These are phyloP conservation scores for Biscogniauxia sp. DNA, from an alignment of 2,329 filamentous ascomycete species.

Conservation along the genomic window DNA sequence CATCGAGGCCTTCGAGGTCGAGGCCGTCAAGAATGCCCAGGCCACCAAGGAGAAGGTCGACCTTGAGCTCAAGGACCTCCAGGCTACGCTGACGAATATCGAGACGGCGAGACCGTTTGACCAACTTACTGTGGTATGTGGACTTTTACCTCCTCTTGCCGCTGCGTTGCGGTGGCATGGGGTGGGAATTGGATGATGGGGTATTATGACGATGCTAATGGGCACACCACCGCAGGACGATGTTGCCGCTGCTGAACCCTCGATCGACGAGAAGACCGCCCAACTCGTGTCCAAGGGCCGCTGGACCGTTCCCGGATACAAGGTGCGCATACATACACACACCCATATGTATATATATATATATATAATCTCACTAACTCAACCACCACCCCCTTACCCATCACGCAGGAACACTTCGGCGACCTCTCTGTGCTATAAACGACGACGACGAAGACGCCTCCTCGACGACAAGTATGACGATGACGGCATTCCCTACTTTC, in stretches of 20 bases:
- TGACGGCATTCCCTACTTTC: conserved; percentile 36
- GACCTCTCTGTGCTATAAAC: conserved; percentile 90
- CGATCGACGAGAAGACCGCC: conserved; percentile 95
- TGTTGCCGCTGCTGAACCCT: conserved; percentile 87
- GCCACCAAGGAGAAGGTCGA: conserved; percentile 96
- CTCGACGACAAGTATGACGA: conserved; percentile 31
- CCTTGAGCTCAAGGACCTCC: conserved; percentile 87
- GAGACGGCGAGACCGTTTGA: conserved; percentile 94
- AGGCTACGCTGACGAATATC: conserved; percentile 95
- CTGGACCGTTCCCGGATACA: conserved; percentile 98
- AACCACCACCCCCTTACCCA: conserved; percentile 33
- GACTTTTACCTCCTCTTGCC: conserved; percentile 1
- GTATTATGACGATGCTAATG: conserved; percentile 25
- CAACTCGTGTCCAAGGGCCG: conserved; percentile 96
- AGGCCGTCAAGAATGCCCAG: conserved; percentile 95
- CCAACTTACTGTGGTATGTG: conserved; percentile 92
- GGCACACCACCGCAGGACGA: conserved; percentile 66
- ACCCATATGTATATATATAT: too few relatives aligned
- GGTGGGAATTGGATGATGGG: conserved; percentile 1
- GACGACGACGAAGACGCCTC: conserved; percentile 16
- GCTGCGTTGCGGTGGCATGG: not conserved
- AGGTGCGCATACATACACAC: conserved; percentile 55
- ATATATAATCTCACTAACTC: conserved; percentile 30
- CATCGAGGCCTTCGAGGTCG: conserved; percentile 95
- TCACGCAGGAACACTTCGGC: conserved; percentile 89